Evolutionary conservation across 2,329 filamentous ascomycete genomes (phyloP).

Genomic region (Graphium sp.): DNA sequence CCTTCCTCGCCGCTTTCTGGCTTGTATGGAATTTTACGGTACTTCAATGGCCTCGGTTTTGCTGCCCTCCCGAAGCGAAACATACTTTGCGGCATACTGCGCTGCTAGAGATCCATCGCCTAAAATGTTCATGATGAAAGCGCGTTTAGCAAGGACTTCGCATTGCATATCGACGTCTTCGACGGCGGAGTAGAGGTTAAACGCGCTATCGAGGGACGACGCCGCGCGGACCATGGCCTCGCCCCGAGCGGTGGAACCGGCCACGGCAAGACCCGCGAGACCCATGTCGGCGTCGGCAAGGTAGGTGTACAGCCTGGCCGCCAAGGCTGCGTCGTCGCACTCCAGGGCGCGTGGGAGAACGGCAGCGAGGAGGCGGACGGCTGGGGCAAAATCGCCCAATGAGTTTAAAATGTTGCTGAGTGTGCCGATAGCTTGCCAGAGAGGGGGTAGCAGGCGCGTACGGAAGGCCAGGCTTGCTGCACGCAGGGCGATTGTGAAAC

Average conservation of each 20-base stretch:
- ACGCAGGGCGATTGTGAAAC: slow-evolving; percentile 60
- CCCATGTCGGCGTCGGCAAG: slow-evolving; percentile 70
- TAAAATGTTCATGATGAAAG: slow-evolving; percentile 53
- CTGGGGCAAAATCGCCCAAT: slow-evolving; percentile 53
- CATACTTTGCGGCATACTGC: slow-evolving; percentile 48
- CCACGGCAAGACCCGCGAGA: slow-evolving; percentile 38
- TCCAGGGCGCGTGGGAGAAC: slow-evolving; percentile 66
- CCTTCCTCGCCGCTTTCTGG: slow-evolving; percentile 2
- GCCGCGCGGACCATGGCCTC: slow-evolving; percentile 42
- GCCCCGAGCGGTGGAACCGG: slow-evolving; percentile 25
- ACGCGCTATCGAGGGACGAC: slow-evolving; percentile 44
- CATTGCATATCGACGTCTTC: slow-evolving; percentile 52
- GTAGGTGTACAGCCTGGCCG: slow-evolving; percentile 49
- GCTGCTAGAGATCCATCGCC: slow-evolving; percentile 49
- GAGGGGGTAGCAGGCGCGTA: slow-evolving; percentile 45
- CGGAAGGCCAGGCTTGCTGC: slow-evolving; percentile 60
- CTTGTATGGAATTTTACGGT: too few species aligned
- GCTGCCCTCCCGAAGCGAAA: slow-evolving; percentile 38
- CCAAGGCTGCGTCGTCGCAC: slow-evolving; percentile 42
- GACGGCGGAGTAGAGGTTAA: slow-evolving; percentile 45
- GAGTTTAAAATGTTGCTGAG: slow-evolving; percentile 53
- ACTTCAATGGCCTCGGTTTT: too few species aligned
- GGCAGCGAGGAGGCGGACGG: slow-evolving; percentile 45
- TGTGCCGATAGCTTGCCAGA: slow-evolving; percentile 57
- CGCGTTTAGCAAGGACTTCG: slow-evolving; percentile 70